These are phyloP conservation scores for Talaromyces adpressus DNA, from an alignment of 495 filamentous ascomycete species.

Conservation along the genomic window DNA sequence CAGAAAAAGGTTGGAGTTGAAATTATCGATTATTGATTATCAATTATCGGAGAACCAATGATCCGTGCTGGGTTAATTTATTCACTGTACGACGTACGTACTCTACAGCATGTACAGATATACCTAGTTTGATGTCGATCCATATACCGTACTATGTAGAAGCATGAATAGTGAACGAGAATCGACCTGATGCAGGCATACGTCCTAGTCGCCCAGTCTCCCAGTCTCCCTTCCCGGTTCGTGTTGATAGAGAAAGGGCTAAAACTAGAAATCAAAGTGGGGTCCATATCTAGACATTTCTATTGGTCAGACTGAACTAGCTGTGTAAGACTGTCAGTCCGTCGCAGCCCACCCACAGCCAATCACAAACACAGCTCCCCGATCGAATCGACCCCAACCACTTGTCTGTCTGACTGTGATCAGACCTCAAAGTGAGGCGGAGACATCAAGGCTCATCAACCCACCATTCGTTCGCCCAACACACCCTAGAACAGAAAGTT, in stretches of 20 bases:
- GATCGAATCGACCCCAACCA: background rate
- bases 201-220: background rate
- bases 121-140: background rate
- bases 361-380: background rate
- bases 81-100: background rate
- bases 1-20: background rate
- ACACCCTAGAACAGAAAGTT: background rate
- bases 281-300: background rate
- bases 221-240: background rate
- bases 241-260: background rate
- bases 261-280: background rate
- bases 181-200: background rate
- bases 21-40: background rate
- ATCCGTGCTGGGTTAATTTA: background rate
- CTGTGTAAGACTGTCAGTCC: background rate
- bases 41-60: background rate
- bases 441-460: background rate
- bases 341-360: background rate
- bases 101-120: background rate
- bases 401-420: too few relatives aligned
- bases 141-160: background rate
- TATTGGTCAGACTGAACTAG: background rate
- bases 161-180: background rate
- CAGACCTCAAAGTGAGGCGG: conserved; percentile 4
- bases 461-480: background rate